Evolutionary conservation across 768 basidiomycete genomes (phyloP), one percentile per base, ranked within the genome.

Genomic region (Termitomyces sp.): DNA sequence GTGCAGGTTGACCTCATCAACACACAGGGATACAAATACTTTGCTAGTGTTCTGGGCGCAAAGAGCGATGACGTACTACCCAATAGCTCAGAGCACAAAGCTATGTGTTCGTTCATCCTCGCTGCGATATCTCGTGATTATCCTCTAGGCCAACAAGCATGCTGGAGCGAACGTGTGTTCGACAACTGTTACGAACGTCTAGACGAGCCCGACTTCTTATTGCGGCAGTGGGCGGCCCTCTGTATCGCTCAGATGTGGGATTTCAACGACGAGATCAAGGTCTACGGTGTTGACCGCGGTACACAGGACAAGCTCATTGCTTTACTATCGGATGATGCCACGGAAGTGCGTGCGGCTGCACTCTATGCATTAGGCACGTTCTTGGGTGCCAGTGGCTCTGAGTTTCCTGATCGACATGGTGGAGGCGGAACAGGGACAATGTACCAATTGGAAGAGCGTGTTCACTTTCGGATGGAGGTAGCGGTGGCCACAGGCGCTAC

Each of bases 51-150:
- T 31, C 78, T 95, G 7, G 82, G 82, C 7, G 76, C 84, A 28
- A 78, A 78, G 56, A 86, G 90, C 40, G 89, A 90, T 54, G 76
- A 77, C 35, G 68, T 81, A 42, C 83, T 98, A n/a, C 94, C 95
- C 0, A 97, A 99, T 70, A 85, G 86, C 50, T 89, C 90, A 5
- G 97, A 98, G 68, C 94, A 98, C 70, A 91, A 92, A 62, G 94
- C 97, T 1, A 98, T 98, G 96, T 98, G 95, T 68, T 91, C 94
- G 1, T 98, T 98, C 74, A 94, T 98, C 63, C 84, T 98, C 28
- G 82, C 89, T 23, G 85, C 94, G 14, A 85, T 97, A 50, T 86
- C 89, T 41, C 85, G 96, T n/a, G 94, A 93, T 64, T 92, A 87
- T 67, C 80, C 82, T n/a, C 79, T 80, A 3, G 95, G 95, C 5